Evolutionary conservation across 495 filamentous ascomycete species (phyloP).

Genomic region (Penicillium cosmopolitanum): DNA sequence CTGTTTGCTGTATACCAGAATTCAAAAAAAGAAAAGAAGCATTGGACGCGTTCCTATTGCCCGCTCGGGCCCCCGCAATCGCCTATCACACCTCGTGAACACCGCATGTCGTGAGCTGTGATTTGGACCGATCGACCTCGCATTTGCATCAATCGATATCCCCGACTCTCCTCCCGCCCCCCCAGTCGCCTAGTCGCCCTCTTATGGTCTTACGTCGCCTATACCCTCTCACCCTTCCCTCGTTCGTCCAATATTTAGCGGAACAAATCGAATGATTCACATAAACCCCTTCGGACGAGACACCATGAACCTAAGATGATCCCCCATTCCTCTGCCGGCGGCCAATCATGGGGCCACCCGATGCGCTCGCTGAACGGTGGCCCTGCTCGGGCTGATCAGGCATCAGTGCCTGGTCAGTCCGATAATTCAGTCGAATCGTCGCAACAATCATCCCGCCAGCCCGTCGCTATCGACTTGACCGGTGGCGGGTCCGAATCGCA

Average conservation of each 20-base stretch:
- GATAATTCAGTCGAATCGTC: constrained; percentile 35
- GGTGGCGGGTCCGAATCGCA: constrained; percentile 34
- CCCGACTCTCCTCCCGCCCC: background rate
- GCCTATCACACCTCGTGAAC: constrained; percentile 7
- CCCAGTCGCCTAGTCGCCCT: background rate
- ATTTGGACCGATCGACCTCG: constrained; percentile 3
- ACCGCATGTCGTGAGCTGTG: constrained; percentile 6
- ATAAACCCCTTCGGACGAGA: constrained; percentile 24
- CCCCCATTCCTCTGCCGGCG: constrained; percentile 50
- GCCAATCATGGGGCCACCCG: constrained; percentile 47
- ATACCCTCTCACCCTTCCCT: background rate
- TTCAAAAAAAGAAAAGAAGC: background rate
- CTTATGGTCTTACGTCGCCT: background rate
- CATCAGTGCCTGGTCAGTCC: constrained; percentile 29
- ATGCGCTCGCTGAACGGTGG: constrained; percentile 43
- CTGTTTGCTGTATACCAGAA: background rate
- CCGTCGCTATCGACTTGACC: constrained; percentile 46
- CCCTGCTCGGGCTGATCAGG: constrained; percentile 32
- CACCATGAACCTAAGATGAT: constrained; percentile 55
- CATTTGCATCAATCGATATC: constrained; percentile 3
- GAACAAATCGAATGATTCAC: constrained; percentile 12
- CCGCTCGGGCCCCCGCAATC: background rate
- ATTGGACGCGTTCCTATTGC: constrained; percentile 1
- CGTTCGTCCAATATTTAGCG: background rate
- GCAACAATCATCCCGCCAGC: constrained; percentile 35